A percentile compares a stretch with the other conserved stretches of the same genome.
These are phyloP conservation scores for Paracamarosporium sp. DNA, from an alignment of 2,329 filamentous ascomycete species.

Conservation along the genomic window DNA sequence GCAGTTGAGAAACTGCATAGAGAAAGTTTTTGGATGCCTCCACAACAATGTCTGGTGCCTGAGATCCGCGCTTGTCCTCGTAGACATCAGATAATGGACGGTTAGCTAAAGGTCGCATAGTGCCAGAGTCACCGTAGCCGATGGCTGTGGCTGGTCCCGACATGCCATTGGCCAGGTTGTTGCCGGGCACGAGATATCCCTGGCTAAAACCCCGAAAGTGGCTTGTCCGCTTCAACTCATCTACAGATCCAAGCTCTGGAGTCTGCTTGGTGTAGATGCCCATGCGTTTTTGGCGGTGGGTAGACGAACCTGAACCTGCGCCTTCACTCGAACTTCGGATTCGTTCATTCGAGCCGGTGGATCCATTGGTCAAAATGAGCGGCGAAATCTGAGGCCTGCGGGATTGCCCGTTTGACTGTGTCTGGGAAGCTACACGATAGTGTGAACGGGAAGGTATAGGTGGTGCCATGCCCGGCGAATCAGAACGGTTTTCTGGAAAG, in stretches of 20 bases:
- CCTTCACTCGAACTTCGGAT: constrained; percentile 70
- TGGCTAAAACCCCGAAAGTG: constrained; percentile 66
- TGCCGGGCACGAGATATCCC: constrained; percentile 54
- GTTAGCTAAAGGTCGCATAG: constrained; percentile 44
- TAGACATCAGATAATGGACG: constrained; percentile 64
- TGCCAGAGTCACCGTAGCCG: constrained; percentile 42
- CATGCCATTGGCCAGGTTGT: constrained; percentile 30
- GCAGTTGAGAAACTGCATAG: constrained; percentile 61
- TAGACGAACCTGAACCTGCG: constrained; percentile 52
- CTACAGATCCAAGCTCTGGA: constrained; percentile 60
- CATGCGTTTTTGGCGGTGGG: constrained; percentile 64
- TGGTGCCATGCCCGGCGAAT: constrained; percentile 73
- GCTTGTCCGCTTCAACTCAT: constrained; percentile 59
- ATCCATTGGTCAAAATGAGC: constrained; percentile 67
- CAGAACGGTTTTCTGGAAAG: constrained; percentile 62
- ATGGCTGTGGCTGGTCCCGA: constrained; percentile 41
- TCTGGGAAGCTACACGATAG: constrained; percentile 72
- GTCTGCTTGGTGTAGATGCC: constrained; percentile 65
- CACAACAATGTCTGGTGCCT: constrained; percentile 58
- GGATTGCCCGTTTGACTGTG: constrained; percentile 57
- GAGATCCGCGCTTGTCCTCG: constrained; percentile 60
- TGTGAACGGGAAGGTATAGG: constrained; percentile 83
- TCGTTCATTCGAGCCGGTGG: constrained; percentile 70
- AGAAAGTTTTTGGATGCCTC: constrained; percentile 63
- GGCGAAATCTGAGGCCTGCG: constrained; percentile 77